These are phyloP conservation scores for Calonectria hawksworthii DNA, from an alignment of 2,329 filamentous ascomycete genomes.

Conservation along the genomic window DNA sequence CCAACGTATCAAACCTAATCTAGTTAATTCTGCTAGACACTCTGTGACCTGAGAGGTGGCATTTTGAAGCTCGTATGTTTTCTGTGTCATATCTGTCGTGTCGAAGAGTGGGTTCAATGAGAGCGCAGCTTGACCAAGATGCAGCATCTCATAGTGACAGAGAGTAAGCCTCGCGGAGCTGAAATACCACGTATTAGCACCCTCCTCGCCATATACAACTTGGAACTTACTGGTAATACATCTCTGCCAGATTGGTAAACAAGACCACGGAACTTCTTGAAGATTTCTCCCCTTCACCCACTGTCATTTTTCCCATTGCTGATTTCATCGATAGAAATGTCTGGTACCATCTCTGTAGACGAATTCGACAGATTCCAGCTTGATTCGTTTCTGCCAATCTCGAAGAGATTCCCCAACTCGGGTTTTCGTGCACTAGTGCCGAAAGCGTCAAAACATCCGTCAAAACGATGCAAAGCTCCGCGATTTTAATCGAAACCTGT, in stretches of 20 bases:
- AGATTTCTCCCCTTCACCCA: slow-evolving; percentile 1
- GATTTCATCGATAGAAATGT: slow-evolving; percentile 36
- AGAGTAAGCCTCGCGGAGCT: slow-evolving; percentile 39
- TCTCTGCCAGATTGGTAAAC: slow-evolving; percentile 43
- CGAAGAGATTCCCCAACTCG: slow-evolving; percentile 35
- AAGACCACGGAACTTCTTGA: slow-evolving; percentile 31
- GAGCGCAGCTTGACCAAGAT: slow-evolving; percentile 30
- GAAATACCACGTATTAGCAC: not conserved
- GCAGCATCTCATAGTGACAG: slow-evolving; percentile 42
- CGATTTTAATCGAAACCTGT: slow-evolving; percentile 37
- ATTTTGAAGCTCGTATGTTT: slow-evolving; percentile 42
- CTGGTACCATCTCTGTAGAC: slow-evolving; percentile 39
- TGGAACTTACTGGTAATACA: slow-evolving; percentile 44
- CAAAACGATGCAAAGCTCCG: slow-evolving; percentile 41
- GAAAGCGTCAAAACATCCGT: slow-evolving; percentile 41
- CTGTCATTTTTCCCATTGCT: slow-evolving; percentile 27
- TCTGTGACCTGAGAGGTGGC: slow-evolving; percentile 39
- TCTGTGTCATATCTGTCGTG: slow-evolving; percentile 21
- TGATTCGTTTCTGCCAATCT: slow-evolving; percentile 35
- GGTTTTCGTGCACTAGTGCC: slow-evolving; percentile 40
- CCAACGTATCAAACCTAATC: slow-evolving; percentile 35
- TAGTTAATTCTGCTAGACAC: slow-evolving; percentile 38
- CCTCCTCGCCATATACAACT: not conserved
- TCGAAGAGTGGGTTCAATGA: slow-evolving; percentile 18
- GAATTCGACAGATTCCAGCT: slow-evolving; percentile 37